These are phyloP conservation scores for Hyaloscypha bicolor DNA, from an alignment of 495 filamentous ascomycete species.

Conservation along the genomic window DNA sequence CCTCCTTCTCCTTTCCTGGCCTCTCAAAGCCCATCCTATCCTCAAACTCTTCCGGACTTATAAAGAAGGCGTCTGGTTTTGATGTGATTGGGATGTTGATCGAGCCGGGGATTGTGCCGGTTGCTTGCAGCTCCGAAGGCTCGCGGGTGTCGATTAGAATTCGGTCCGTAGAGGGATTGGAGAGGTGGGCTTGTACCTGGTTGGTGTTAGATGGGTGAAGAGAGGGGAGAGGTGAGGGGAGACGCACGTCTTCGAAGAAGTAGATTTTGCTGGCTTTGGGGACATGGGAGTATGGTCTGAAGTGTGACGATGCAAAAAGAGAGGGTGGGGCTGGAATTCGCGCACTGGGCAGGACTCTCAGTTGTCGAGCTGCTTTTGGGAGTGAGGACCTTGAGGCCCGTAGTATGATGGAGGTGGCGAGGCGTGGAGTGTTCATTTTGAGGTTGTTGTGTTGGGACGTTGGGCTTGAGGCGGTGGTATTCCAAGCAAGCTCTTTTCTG, in stretches of 20 bases:
- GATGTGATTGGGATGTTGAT: conserved; percentile 78
- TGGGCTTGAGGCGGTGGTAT: neutral
- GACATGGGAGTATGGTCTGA: conserved; percentile 24
- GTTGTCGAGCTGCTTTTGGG: conserved; percentile 8
- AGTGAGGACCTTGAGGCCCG: conserved; percentile 25
- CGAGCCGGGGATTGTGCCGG: conserved; percentile 78
- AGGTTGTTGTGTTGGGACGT: conserved; percentile 5
- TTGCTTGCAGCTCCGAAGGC: conserved; percentile 67
- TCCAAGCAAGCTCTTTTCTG: neutral
- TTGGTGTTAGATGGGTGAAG: neutral
- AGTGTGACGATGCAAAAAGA: neutral
- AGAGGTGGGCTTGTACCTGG: conserved; percentile 34
- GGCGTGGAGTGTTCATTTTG: conserved; percentile 28
- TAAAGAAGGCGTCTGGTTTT: conserved; percentile 75
- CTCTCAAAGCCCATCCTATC: conserved; percentile 70
- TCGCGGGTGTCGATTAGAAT: conserved; percentile 74
- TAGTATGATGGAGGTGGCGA: conserved; percentile 24
- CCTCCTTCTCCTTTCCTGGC: conserved; percentile 53
- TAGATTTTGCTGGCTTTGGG: conserved; percentile 43
- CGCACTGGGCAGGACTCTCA: conserved; percentile 8
- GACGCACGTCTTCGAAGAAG: conserved; percentile 46
- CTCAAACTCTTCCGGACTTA: conserved; percentile 74
- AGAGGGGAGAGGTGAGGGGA: conserved; percentile 5
- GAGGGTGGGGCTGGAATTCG: conserved; percentile 1
- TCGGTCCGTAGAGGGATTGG: conserved; percentile 32